Conservation (phyloP, 164 flowering plant genomes). For the Platanus orientalis region DNA sequence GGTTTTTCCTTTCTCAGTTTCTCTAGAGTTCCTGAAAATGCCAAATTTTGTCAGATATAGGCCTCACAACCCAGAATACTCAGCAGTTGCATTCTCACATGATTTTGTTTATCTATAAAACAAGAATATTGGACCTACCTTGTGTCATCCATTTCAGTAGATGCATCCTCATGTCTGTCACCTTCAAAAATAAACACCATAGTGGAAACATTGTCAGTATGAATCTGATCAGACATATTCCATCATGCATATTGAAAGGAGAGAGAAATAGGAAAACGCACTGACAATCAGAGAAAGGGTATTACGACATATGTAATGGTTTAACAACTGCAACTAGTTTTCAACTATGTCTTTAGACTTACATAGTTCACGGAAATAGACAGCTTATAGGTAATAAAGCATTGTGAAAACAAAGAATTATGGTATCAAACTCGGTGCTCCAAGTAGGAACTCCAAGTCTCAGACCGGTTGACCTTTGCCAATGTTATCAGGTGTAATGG, state of each 20-base stretch:
- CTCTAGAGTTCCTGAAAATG: conserved; percentile 27
- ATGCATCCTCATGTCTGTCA: conserved; percentile 23
- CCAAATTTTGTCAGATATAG: background rate
- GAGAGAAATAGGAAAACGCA: no score
- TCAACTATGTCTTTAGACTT: no score
- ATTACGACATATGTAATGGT: no score
- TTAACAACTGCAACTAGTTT: no score
- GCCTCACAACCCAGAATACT: background rate
- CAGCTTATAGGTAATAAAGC: no score
- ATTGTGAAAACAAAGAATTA: no score
- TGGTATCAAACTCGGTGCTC: no score
- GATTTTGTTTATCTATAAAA: background rate
- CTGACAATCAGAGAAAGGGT: no score
- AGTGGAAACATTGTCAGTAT: background rate
- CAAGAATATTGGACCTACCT: conserved; percentile 31
- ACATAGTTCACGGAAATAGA: no score
- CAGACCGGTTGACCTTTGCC: no score
- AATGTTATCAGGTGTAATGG: no score
- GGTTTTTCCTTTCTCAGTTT: conserved; percentile 22
- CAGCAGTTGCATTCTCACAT: background rate
- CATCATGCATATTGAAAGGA: background rate
- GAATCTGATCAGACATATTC: background rate
- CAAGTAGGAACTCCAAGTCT: no score
- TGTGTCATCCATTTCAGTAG: conserved; percentile 16
- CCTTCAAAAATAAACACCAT: conserved; percentile 28